Base-by-base conservation (phyloP, 1,284 basidiomycete genomes). In the Ustilago sp. region DNA sequence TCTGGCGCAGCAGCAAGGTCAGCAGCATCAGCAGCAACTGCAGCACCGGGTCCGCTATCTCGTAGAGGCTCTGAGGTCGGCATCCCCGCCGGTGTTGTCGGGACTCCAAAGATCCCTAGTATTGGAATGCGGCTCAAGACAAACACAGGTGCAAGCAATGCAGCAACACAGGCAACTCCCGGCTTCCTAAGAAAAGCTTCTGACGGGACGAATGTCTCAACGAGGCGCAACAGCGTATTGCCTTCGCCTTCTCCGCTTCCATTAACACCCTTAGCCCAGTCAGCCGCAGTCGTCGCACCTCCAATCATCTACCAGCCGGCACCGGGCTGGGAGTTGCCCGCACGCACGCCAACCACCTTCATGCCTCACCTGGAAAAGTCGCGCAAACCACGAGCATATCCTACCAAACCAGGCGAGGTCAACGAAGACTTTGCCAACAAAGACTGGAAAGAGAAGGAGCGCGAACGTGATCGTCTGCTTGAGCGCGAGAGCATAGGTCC, bases 391-490 rank as follows among this genome's bases (percentile, higher is more conserved):
- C 53, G 71, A 48, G 69, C 68, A 3, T 83, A 83, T 41, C 80
- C 83, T 2, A 83, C 76, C 35, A 75, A 80, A 47, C 83, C 83
- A 8, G 60, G 68, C n/a, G 74, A 85, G 50, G 83, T 85, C 51
- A 68, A 76, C 48, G 82, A 82, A 31, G 70, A 85, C 57, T 85
- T 84, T 57, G 75, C 83, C 39, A 52, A 76, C 57, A 74, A 76
- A 56, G 83, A 85, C 53, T 84, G 83, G 82, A 79, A 77, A 54
- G 81, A 83, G 50, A 68, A 77, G 59, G 81, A 83, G 43, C 70
- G 80, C 7, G 81, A 83, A 48, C 68, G 82, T 5, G 83, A 84
- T 51, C 65, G 66, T 17, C 51, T 70, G 61, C 71, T 72, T 7
- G 76, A 78, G 59, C 71, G 76, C 35, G 76, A 78, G 34, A 74